Conservation (phyloP, 31 red algal species). For the Endocladia muricata region DNA sequence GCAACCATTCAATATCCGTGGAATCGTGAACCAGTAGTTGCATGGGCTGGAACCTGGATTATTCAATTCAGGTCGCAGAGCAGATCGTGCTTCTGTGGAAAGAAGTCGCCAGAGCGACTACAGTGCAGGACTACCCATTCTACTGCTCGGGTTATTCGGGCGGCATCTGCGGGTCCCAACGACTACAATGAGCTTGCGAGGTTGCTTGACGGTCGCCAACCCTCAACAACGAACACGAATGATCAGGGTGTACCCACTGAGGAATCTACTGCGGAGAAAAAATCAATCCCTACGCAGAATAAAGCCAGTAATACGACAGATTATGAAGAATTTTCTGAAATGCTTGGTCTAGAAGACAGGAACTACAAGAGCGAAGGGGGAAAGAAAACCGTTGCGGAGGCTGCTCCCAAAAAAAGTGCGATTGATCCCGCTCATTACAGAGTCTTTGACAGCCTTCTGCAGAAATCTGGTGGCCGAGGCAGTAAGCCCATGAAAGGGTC, state of each 20-base stretch:
- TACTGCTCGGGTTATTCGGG: too few relatives aligned
- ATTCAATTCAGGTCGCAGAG: too few relatives aligned
- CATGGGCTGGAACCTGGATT: too few relatives aligned
- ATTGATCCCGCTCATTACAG: constrained; percentile 52
- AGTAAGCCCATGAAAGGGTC: constrained; percentile 44
- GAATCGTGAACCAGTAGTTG: too few relatives aligned
- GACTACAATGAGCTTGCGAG: constrained; percentile 16
- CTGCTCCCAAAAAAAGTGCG: background rate
- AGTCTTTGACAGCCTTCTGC: constrained; percentile 40
- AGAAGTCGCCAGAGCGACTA: too few relatives aligned
- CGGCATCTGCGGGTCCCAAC: too few relatives aligned
- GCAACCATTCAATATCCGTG: too few relatives aligned
- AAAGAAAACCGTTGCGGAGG: background rate
- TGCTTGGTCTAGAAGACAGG: background rate
- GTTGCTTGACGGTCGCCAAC: background rate
- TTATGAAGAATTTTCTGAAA: constrained; percentile 18
- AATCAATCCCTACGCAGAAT: too few relatives aligned
- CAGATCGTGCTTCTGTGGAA: too few relatives aligned
- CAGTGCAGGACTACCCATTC: too few relatives aligned
- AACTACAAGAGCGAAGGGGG: background rate
- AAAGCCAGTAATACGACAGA: background rate
- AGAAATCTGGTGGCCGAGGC: constrained; percentile 33
- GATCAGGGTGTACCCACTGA: background rate
- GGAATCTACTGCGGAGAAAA: background rate
- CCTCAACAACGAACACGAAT: background rate